phyloP scores from a whole-genome alignment of 1,139 yeast species.

The Magnusiomyces fungicola region DNA sequence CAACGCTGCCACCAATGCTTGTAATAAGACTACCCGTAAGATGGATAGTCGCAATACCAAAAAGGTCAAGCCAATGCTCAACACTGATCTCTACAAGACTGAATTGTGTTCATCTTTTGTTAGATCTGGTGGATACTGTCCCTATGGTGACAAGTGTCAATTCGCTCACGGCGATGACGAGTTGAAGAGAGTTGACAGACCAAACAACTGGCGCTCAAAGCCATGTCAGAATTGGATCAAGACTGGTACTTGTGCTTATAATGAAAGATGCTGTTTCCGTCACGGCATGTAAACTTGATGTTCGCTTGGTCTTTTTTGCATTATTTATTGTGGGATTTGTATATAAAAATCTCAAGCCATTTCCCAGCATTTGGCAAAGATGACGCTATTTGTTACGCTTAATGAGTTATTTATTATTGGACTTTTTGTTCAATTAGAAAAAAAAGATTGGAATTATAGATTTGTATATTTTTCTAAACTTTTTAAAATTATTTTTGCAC shows the following conservation, averaged over 20 bases:
- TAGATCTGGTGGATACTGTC: slow-evolving; percentile 63
- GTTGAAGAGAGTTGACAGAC: slow-evolving; percentile 63
- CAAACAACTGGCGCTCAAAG: slow-evolving; percentile 85
- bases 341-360: no score
- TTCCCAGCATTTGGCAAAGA: background rate
- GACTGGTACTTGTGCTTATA: slow-evolving; percentile 78
- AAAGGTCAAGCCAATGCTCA: slow-evolving; percentile 39
- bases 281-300: no score
- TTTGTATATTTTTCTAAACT: no score
- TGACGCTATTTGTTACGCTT: no score
- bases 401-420: no score
- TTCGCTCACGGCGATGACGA: slow-evolving; percentile 88
- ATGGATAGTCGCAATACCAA: slow-evolving; percentile 8
- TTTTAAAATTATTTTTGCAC: background rate
- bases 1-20: background rate
- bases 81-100: slow-evolving; percentile 77
- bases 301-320: background rate
- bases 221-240: slow-evolving; percentile 87
- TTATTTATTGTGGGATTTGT: no score
- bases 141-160: slow-evolving; percentile 87
- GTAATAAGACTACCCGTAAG: background rate
- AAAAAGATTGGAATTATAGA: background rate
- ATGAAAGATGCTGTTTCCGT: slow-evolving; percentile 85
- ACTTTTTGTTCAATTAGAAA: no score
- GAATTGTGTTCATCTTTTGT: slow-evolving; percentile 79